Base-by-base conservation (phyloP, 1,139 yeast genomes). In the Lizanozyma gosingica region DNA sequence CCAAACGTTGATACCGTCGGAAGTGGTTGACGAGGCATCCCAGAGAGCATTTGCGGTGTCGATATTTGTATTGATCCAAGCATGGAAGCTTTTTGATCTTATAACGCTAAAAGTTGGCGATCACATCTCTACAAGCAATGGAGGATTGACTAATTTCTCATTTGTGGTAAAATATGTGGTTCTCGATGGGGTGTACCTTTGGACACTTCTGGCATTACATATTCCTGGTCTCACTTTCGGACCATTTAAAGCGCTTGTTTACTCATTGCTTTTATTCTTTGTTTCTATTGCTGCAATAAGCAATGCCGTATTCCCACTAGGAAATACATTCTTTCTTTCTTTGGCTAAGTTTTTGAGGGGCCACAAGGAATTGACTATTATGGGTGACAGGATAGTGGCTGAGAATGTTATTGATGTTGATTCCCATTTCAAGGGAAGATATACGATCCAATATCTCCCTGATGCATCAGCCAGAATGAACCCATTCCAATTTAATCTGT, bases 391-490 rank as follows among this genome's bases (percentile, higher is more conserved):
- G 14, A 65, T 71, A 4, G 62, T 59, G 38, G 50, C 70, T 1
- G 56, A 58, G n/a, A 55, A 64, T 42, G 63, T 80, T 4, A 54
- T 74, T 17, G 85, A 86, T 50, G 71, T 81, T 42, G 74, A 85
- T 32, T 65, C 81, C 2, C 94, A 88, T 56, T 83, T 92, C 54
- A 81, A 78, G 50, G 98, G 97, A 39, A 78, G 78, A 42, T 84
- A 85, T 53, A 84, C 92, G 2, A 83, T 92, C 48, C 84, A 90
- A 51, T 85, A 85, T 49, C 65, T 94, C 35, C 98, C 98, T 0
- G 97, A 92, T 56, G 84, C 95, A 35, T 82, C 94, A 0, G 96
- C 94, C 2, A 68, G 72, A 50, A 66, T 94, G 54, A 87, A 90
- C 48, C 97, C 97, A 1, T 76, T 80, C 48, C 76, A 72, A 37